Evolutionary conservation across 768 basidiomycete genomes (phyloP).

Genomic region (Calocera cornea): DNA sequence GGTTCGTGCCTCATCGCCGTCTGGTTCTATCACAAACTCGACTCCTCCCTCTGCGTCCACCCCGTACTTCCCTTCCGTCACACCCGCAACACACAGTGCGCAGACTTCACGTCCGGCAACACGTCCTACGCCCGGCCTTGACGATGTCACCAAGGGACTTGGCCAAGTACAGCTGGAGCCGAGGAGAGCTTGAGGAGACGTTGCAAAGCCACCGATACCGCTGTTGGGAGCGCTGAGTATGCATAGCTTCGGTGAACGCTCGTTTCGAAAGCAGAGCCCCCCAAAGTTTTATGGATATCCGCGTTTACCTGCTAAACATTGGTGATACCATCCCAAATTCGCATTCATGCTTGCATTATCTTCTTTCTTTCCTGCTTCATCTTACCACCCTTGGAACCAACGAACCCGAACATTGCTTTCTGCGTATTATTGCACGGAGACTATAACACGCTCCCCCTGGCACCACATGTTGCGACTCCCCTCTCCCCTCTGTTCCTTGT

Average conservation of each 20-base stretch:
- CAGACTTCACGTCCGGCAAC: background rate
- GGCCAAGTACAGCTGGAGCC: background rate
- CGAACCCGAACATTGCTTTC: background rate
- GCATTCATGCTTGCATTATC: conserved; percentile 6
- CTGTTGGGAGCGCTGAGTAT: background rate
- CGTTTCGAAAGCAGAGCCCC: background rate
- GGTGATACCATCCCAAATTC: conserved; percentile 4
- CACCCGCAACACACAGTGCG: background rate
- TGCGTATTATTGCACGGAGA: background rate
- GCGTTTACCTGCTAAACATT: background rate
- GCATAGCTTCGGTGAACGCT: background rate
- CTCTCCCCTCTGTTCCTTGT: background rate
- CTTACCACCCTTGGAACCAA: background rate
- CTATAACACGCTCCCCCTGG: background rate
- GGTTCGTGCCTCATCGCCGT: conserved; percentile 60
- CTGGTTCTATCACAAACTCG: conserved; percentile 61
- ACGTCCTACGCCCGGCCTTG: background rate
- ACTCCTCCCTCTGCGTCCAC: conserved; percentile 68
- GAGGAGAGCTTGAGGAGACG: background rate
- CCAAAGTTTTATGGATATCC: background rate
- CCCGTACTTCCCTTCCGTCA: conserved; percentile 70
- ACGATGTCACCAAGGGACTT: background rate
- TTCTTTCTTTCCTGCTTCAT: background rate
- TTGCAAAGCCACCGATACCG: conserved; percentile 5
- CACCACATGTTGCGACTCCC: background rate